These are phyloP conservation scores for Tricholoma sp. DNA, from an alignment of 768 basidiomycete genomes.

Conservation along the genomic window DNA sequence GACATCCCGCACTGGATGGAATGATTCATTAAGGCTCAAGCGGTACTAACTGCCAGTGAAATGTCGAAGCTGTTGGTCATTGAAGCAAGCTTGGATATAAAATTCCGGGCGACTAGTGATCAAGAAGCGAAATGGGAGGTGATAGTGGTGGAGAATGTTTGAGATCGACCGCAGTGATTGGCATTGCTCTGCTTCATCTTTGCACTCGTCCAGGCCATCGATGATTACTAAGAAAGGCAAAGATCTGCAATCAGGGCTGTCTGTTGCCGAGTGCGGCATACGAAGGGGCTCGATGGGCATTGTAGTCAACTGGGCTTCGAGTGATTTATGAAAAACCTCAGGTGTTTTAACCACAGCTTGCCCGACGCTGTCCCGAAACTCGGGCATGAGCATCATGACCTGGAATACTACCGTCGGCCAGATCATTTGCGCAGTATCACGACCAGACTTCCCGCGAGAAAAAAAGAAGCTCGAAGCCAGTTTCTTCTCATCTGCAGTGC, in stretches of 20 bases:
- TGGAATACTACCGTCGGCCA: constrained; percentile 22
- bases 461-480: constrained; percentile 29
- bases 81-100: background rate
- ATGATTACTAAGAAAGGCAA: background rate
- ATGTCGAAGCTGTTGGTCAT: no score
- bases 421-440: constrained; percentile 14
- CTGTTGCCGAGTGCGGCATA: no score
- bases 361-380: background rate
- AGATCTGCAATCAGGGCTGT: background rate
- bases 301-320: no score
- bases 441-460: constrained; percentile 19
- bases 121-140: background rate
- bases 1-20: no score
- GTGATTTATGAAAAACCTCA: no score
- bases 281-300: no score
- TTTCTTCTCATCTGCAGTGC: constrained; percentile 5
- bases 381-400: constrained; percentile 6
- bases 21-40: no score
- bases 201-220: background rate
- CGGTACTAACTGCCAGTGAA: no score
- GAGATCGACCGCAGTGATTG: background rate
- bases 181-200: background rate
- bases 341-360: background rate
- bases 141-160: background rate
- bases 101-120: background rate